Percentiles rank a stretch among this genome's conserved stretches.
Evolutionary conservation across 1,284 basidiomycete genomes (phyloP).

Genomic region (Sparassis latifolia): DNA sequence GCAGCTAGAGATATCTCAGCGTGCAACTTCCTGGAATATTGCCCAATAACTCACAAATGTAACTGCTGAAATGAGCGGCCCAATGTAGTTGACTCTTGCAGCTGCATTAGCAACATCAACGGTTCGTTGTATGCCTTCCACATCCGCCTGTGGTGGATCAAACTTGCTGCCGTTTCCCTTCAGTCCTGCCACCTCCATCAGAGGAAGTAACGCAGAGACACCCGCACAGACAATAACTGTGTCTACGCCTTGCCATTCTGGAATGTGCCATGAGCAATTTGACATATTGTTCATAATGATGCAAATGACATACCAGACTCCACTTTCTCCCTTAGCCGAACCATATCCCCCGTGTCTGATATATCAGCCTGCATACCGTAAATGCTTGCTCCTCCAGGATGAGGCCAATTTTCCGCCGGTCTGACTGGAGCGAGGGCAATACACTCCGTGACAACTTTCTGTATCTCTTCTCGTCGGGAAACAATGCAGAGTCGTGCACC

Average conservation of each 20-base stretch:
- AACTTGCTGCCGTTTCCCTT: conserved; percentile 31
- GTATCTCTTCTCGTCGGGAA: conserved; percentile 59
- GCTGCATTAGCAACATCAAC: conserved; percentile 50
- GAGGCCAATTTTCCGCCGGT: neutral
- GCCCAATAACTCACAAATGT: conserved; percentile 49
- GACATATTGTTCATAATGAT: neutral
- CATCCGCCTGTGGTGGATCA: conserved; percentile 31
- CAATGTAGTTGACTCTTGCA: conserved; percentile 55
- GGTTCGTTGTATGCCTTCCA: conserved; percentile 45
- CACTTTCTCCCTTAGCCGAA: conserved; percentile 50
- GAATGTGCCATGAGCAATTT: neutral
- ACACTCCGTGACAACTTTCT: conserved; percentile 61
- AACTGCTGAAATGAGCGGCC: conserved; percentile 56
- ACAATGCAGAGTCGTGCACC: conserved; percentile 77
- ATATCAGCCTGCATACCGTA: conserved; percentile 58
- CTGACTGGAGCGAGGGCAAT: neutral
- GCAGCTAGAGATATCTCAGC: conserved; percentile 49
- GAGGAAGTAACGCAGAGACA: conserved; percentile 75
- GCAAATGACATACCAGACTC: conserved; percentile 42
- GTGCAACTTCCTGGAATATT: neutral
- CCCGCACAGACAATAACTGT: conserved; percentile 84
- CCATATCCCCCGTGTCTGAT: conserved; percentile 61
- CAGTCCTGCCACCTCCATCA: conserved; percentile 69
- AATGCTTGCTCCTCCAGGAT: conserved; percentile 15
- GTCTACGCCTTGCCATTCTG: conserved; percentile 80